phyloP scores from a whole-genome alignment of 2,329 filamentous ascomycete species.

The Purpureocillium takamizusanense region DNA sequence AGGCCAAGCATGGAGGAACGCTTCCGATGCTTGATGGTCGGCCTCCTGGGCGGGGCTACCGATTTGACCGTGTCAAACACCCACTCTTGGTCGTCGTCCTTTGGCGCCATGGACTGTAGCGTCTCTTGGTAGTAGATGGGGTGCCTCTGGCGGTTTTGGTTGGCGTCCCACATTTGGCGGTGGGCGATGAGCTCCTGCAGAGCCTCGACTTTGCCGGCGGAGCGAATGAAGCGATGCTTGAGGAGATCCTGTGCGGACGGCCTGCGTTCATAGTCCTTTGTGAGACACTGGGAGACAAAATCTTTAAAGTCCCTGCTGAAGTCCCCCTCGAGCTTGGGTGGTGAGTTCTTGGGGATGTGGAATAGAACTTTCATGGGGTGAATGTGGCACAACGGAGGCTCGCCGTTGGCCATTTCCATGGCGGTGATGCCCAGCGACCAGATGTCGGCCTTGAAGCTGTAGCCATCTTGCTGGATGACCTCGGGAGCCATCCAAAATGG shows the following conservation, averaged over 20 bases:
- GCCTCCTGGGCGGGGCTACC: constrained; percentile 44
- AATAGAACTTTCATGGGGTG: constrained; percentile 94
- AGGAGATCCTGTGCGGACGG: constrained; percentile 81
- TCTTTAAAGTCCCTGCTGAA: constrained; percentile 92
- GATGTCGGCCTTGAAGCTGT: constrained; percentile 85
- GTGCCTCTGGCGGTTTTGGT: constrained; percentile 58
- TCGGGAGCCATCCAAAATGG: constrained; percentile 97
- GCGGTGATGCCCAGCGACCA: constrained; percentile 91
- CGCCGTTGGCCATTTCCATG: constrained; percentile 80
- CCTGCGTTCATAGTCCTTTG: constrained; percentile 81
- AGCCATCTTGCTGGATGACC: constrained; percentile 78
- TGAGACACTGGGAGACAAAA: constrained; percentile 81
- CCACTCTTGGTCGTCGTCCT: constrained; percentile 75
- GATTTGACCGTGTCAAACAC: constrained; percentile 92
- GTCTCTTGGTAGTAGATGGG: constrained; percentile 92
- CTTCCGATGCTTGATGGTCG: constrained; percentile 42
- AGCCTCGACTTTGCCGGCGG: constrained; percentile 78
- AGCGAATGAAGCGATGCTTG: constrained; percentile 79
- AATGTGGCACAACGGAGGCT: constrained; percentile 76
- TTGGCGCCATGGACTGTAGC: constrained; percentile 59
- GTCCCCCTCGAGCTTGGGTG: constrained; percentile 74
- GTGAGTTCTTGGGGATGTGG: constrained; percentile 78
- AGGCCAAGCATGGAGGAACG: constrained; percentile 47
- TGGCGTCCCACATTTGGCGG: constrained; percentile 73
- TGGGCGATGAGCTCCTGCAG: constrained; percentile 81